Base-by-base conservation (phyloP, 768 basidiomycete species). In the Collybia mongolica region DNA sequence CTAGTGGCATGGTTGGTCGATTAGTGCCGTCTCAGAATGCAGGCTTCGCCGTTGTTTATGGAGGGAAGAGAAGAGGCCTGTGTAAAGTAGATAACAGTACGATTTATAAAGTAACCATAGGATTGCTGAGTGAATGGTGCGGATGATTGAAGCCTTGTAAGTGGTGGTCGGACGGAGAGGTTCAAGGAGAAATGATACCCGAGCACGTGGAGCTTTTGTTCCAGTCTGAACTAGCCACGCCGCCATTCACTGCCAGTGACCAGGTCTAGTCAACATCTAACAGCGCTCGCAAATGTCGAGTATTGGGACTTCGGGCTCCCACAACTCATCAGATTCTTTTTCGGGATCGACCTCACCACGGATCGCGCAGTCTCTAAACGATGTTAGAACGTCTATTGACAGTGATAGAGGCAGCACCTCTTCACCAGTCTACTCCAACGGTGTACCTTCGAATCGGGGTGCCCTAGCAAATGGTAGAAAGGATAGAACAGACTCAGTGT, bases 371-470 rank as follows among this genome's bases (percentile, higher is more conserved):
- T 18, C 45, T 20, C n/a, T 18, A 56, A 63, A 52, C 51, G 69
- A 69, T 46, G 49, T 63, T 39, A 68, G 80, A 44, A 61, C 61
- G 2, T 81, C 82, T 17, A 50, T 72, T 20, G 79, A 80, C 56
- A 81, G 77, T 60, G 75, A 80, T 53, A 70, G 72, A 40, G 67
- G 67, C 43, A 57, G 58, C 49, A 37, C 51, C 29, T 61, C 65
- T 37, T 52, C 69, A 18, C 59, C 66, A 22, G 53, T 60, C 58
- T 52, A 57, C 37, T 49, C 60, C 36, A 76, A 72, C 54, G 72
- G 70, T 38, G 42, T 61, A 19, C 43, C 48, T 23, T 20, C 47
- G 48, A 72, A 73, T 39, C 75, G 72, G 17, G 60, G 66, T 51
- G 41, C 44, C 19, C 32, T 53, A 29, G 39, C 61, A 39, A 70